These are phyloP conservation scores for Solanum pinnatisectum DNA, from an alignment of 257 asterid genomes.

Conservation along the genomic window DNA sequence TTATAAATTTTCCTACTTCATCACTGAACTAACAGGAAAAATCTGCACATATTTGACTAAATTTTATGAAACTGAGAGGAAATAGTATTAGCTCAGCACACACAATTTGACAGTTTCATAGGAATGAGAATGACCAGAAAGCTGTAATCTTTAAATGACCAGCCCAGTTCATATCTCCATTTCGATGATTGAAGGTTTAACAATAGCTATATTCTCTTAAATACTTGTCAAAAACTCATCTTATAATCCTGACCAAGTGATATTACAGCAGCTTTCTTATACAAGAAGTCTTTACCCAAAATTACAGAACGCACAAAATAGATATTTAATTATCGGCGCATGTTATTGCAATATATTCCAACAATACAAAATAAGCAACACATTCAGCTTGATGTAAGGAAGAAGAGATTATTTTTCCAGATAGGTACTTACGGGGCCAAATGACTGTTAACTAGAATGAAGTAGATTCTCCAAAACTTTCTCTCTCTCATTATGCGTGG, in stretches of 20 bases:
- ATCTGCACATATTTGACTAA: background rate
- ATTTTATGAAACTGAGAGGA: background rate
- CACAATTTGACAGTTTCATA: background rate
- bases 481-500: constrained; percentile 89
- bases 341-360: background rate
- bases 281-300: background rate
- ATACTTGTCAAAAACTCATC: background rate
- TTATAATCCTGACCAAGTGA: background rate
- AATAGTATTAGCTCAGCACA: background rate
- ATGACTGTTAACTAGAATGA: constrained; percentile 72
- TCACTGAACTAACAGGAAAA: background rate
- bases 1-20: background rate
- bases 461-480: constrained; percentile 93
- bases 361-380: background rate
- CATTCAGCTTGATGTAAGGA: background rate
- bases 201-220: background rate
- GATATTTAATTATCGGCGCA: background rate
- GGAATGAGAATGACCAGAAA: background rate
- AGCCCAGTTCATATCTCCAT: background rate
- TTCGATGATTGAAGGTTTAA: background rate
- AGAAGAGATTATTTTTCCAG: background rate
- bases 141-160: background rate
- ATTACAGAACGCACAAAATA: background rate
- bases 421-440: constrained; percentile 61
- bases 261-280: background rate